phyloP scores from a whole-genome alignment of 768 basidiomycete species.

The Leucogyrophana mollusca region DNA sequence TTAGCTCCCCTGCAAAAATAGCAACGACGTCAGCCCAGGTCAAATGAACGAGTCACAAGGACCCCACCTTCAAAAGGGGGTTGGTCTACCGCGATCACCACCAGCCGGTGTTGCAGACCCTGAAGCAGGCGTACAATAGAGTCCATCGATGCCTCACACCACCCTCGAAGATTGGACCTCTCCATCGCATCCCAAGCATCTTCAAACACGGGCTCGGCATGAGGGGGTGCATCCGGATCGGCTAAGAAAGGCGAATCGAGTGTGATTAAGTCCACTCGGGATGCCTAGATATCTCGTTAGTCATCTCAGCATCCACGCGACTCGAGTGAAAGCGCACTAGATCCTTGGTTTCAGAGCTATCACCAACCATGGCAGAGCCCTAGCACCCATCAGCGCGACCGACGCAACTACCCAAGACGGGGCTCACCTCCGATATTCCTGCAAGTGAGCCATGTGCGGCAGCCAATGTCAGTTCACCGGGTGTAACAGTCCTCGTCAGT shows the following conservation, averaged over 20 bases:
- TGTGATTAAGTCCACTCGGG: constrained; percentile 60
- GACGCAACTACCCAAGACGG: background rate
- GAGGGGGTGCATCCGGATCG: constrained; percentile 33
- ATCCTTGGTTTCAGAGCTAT: no score
- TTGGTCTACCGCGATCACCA: constrained; percentile 52
- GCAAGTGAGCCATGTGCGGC: constrained; percentile 16
- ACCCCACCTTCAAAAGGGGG: constrained; percentile 62
- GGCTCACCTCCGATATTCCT: constrained; percentile 15
- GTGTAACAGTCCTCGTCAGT: constrained; percentile 25
- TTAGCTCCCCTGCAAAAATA: constrained; percentile 55
- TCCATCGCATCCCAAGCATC: constrained; percentile 54
- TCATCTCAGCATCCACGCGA: constrained; percentile 11
- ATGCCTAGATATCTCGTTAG: constrained; percentile 23
- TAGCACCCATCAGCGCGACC: no score
- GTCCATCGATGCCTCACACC: constrained; percentile 62
- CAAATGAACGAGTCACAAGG: background rate
- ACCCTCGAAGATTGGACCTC: constrained; percentile 53
- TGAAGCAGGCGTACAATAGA: constrained; percentile 54
- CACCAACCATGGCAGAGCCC: no score
- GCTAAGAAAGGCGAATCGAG: constrained; percentile 70
- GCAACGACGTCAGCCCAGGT: background rate
- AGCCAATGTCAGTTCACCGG: constrained; percentile 29
- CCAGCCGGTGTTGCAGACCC: constrained; percentile 41
- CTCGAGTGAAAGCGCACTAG: no score
- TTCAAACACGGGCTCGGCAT: constrained; percentile 45